A percentile compares a stretch with the other conserved stretches of the same genome.
These are phyloP conservation scores for Fusarium algeriense DNA, from an alignment of 2,329 filamentous ascomycete species.

Conservation along the genomic window DNA sequence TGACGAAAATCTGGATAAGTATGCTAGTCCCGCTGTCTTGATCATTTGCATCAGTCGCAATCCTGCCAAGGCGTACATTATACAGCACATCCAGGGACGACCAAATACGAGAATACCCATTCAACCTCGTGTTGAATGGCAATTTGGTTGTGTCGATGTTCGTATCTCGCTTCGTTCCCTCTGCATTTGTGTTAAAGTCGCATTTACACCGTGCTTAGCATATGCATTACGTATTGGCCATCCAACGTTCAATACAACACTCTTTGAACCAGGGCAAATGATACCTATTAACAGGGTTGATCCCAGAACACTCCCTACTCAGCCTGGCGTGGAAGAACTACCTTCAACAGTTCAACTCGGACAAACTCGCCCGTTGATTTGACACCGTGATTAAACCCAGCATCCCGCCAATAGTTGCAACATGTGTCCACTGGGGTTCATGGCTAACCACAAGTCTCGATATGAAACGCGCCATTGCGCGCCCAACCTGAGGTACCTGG, in stretches of 20 bases:
- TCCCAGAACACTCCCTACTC: slow-evolving; percentile 10
- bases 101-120: slow-evolving; percentile 14
- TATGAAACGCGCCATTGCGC: slow-evolving; percentile 43
- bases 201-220: slow-evolving; percentile 6
- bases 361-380: slow-evolving; percentile 22
- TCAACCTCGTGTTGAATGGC: slow-evolving; percentile 13
- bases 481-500: slow-evolving; percentile 32
- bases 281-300: slow-evolving; percentile 15
- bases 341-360: slow-evolving; percentile 1
- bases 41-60: neutral
- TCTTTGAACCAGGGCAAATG: neutral
- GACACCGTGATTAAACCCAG: slow-evolving; percentile 17
- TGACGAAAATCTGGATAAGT: neutral
- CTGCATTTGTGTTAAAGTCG: neutral
- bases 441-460: slow-evolving; percentile 21
- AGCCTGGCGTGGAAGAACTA: slow-evolving; percentile 8
- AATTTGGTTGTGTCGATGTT: slow-evolving; percentile 12
- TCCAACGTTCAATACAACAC: neutral
- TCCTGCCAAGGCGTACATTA: neutral
- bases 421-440: slow-evolving; percentile 15
- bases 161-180: slow-evolving; percentile 14
- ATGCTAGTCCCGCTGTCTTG: slow-evolving; percentile 9
- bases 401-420: slow-evolving; percentile 27
- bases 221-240: neutral
- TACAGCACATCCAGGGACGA: neutral